Percentiles rank a stretch among this genome's conserved stretches.
phyloP scores from a whole-genome alignment of 441 rosid genomes.

The Cnidoscolus chayamansa region DNA sequence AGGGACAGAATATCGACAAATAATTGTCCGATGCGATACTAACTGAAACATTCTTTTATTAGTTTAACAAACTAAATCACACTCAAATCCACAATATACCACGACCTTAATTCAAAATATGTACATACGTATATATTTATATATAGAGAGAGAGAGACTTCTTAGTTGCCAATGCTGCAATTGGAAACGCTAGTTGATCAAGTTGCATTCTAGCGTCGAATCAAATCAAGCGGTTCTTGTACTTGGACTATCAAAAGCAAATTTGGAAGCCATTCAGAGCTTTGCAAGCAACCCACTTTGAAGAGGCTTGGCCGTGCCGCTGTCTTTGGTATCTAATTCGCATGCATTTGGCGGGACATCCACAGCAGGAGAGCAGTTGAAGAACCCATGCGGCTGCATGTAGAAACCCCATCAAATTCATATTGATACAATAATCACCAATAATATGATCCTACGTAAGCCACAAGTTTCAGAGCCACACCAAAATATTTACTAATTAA shows the following conservation, averaged over 20 bases:
- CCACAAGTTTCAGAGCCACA: background rate
- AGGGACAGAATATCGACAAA: no score
- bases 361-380: conserved; percentile 83
- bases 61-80: background rate
- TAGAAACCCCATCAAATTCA: background rate
- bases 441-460: no score
- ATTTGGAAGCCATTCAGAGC: conserved; percentile 40
- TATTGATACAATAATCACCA: background rate
- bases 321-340: conserved; percentile 70
- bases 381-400: conserved; percentile 87
- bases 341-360: conserved; percentile 78
- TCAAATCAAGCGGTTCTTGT: background rate
- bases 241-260: no score
- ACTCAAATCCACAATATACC: conserved; percentile 9
- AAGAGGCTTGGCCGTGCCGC: conserved; percentile 37
- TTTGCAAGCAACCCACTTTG: conserved; percentile 52
- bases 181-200: background rate
- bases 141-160: background rate
- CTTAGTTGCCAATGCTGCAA: background rate
- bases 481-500: background rate
- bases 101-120: background rate
- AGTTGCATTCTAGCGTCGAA: background rate
- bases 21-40: no score
- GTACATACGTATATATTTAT: no score
- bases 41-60: no score